Percentiles rank a stretch among this genome's conserved stretches.
Evolutionary conservation across 805 yeast species (phyloP).

Genomic region (Starmerella bombi): DNA sequence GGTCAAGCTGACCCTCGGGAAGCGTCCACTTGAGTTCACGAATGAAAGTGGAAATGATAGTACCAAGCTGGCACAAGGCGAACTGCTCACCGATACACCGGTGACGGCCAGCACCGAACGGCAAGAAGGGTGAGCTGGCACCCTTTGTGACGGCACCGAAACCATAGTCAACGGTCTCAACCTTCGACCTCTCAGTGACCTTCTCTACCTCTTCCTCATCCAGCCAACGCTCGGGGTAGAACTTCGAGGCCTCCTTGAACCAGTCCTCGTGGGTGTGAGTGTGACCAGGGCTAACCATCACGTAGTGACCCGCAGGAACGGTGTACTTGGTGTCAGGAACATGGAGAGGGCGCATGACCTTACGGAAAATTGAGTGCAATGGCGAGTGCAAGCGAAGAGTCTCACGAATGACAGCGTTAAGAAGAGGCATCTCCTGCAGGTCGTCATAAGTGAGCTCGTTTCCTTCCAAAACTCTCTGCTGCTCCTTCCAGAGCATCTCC

Average conservation of each 20-base stretch:
- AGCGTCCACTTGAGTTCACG: slow-evolving; percentile 67
- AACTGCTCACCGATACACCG: slow-evolving; percentile 99
- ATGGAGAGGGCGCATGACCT: slow-evolving; percentile 62
- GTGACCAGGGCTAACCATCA: slow-evolving; percentile 88
- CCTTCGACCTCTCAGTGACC: slow-evolving; percentile 14
- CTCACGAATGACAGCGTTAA: slow-evolving; percentile 78
- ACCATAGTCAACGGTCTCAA: slow-evolving; percentile 68
- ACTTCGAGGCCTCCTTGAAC: slow-evolving; percentile 63
- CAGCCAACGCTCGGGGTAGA: slow-evolving; percentile 81
- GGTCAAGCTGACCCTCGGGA: slow-evolving; percentile 33
- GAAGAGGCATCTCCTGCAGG: slow-evolving; percentile 65
- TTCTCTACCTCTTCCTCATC: slow-evolving; percentile 20
- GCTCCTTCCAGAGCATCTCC: slow-evolving; percentile 66
- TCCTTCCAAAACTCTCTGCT: slow-evolving; percentile 37
- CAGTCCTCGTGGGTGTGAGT: slow-evolving; percentile 62
- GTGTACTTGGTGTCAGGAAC: slow-evolving; percentile 69
- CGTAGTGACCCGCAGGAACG: slow-evolving; percentile 81
- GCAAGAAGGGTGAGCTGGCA: slow-evolving; percentile 87
- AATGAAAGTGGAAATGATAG: slow-evolving; percentile 60
- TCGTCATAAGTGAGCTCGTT: slow-evolving; percentile 66
- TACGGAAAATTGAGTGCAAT: slow-evolving; percentile 87
- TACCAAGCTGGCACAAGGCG: slow-evolving; percentile 86
- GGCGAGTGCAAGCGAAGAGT: slow-evolving; percentile 94
- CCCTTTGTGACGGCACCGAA: slow-evolving; percentile 94
- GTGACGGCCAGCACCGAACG: slow-evolving; percentile 99